Percentiles rank a stretch among this genome's conserved stretches.
phyloP scores from a whole-genome alignment of 345 rosid species.

The Psidium guajava region DNA sequence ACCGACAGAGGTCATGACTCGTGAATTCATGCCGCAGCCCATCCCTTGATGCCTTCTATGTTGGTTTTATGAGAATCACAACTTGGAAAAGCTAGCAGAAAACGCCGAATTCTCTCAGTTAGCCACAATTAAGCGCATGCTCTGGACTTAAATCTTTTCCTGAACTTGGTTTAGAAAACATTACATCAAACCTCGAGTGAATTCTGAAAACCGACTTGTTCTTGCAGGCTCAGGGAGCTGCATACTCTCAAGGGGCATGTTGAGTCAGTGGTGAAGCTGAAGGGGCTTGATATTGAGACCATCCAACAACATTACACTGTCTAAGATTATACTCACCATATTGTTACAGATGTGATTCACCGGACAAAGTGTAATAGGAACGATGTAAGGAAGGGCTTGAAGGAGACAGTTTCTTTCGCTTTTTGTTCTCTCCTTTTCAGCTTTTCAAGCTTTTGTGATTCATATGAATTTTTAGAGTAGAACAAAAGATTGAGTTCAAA shows the following conservation, averaged over 20 bases:
- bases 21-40: background rate
- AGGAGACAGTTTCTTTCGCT: background rate
- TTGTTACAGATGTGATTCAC: background rate
- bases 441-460: background rate
- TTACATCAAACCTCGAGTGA: background rate
- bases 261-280: constrained; percentile 59
- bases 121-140: background rate
- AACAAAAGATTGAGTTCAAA: background rate
- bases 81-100: background rate
- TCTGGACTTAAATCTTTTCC: background rate
- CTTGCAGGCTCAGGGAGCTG: constrained; percentile 53
- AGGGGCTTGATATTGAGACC: constrained; percentile 64
- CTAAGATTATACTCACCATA: background rate
- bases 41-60: background rate
- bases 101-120: background rate
- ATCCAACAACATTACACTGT: constrained; percentile 70
- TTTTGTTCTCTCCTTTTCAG: background rate
- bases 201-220: background rate
- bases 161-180: background rate
- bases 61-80: background rate
- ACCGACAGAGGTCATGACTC: background rate
- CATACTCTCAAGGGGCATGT: constrained; percentile 70
- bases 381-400: background rate
- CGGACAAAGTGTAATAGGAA: background rate
- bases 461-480: background rate